These are phyloP conservation scores for Sambucus nigra DNA, from an alignment of 129 eudicot species.

Conservation along the genomic window DNA sequence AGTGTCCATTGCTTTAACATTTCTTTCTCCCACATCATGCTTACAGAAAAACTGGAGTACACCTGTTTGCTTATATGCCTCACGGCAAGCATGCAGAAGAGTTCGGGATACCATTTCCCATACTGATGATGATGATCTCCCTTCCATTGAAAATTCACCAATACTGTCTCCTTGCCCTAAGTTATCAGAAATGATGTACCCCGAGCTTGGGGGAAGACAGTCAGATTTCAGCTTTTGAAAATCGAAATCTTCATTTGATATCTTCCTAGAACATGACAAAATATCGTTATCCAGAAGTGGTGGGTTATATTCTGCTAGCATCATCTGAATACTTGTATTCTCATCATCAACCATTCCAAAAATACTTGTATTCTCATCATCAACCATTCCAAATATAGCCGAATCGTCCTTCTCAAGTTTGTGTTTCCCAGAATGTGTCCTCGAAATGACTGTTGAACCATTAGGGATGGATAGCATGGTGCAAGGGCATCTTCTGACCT, in stretches of 20 bases:
- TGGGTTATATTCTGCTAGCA: slow-evolving; percentile 49
- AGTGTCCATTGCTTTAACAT: slow-evolving; percentile 3
- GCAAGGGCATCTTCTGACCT: slow-evolving; percentile 68
- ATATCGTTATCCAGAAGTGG: slow-evolving; percentile 39
- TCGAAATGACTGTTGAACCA: slow-evolving; percentile 55
- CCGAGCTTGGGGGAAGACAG: slow-evolving; percentile 13
- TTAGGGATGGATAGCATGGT: slow-evolving; percentile 51
- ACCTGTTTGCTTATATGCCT: slow-evolving; percentile 42
- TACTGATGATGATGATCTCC: slow-evolving; percentile 42
- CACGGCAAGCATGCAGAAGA: slow-evolving; percentile 37
- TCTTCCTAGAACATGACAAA: slow-evolving; percentile 18
- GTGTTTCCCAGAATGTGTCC: slow-evolving; percentile 16
- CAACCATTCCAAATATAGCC: slow-evolving; percentile 11
- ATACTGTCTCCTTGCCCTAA: slow-evolving; percentile 36
- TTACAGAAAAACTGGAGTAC: slow-evolving; percentile 46
- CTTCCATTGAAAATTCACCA: slow-evolving; percentile 65
- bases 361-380: slow-evolving; percentile 42
- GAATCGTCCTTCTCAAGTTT: slow-evolving; percentile 12
- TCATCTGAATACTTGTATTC: slow-evolving; percentile 33
- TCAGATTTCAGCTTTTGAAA: slow-evolving; percentile 13
- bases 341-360: slow-evolving; percentile 33
- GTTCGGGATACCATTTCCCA: slow-evolving; percentile 60
- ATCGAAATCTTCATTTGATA: slow-evolving; percentile 11
- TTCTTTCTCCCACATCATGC: slow-evolving; percentile 38
- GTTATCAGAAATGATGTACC: slow-evolving; percentile 12